Percentiles rank a stretch among this genome's conserved stretches.
Conservation (phyloP, 208 protist species). For the Acanthamoeba castellanii region DNA sequence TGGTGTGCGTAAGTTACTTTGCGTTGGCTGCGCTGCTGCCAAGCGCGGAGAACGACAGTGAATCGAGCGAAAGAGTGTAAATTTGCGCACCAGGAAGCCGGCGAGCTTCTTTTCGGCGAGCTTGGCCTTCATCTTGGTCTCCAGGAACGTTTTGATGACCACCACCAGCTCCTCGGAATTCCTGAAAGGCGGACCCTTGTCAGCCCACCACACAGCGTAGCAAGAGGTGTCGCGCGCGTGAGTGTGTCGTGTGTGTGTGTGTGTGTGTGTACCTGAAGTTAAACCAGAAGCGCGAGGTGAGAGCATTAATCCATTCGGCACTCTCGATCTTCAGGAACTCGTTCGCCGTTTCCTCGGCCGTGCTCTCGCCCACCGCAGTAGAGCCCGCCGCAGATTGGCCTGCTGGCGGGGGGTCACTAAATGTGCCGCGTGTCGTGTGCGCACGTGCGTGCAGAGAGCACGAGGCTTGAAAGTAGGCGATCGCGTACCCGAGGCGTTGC, state of each 20-base stretch:
- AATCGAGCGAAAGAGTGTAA: too few species aligned
- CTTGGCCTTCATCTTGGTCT: conserved; percentile 39
- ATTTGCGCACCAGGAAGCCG: conserved; percentile 6
- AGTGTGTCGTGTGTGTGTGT: too few species aligned
- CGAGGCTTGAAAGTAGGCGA: too few species aligned
- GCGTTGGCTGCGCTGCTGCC: too few species aligned
- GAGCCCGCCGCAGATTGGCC: too few species aligned
- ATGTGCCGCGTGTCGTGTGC: too few species aligned
- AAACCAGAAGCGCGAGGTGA: conserved; percentile 12
- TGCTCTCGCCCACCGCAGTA: neutral
- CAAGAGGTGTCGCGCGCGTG: too few species aligned
- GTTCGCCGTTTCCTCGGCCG: neutral
- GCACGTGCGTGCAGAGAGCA: too few species aligned
- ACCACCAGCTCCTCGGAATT: conserved; percentile 5
- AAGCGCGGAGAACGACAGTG: too few species aligned
- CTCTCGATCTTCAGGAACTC: conserved; percentile 14
- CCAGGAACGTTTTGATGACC: neutral
- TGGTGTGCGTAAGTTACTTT: too few species aligned
- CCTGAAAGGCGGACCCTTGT: neutral
- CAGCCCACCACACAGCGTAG: too few species aligned
- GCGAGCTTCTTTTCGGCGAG: conserved; percentile 26
- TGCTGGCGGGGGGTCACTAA: too few species aligned
- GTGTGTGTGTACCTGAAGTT: conserved; percentile 22
- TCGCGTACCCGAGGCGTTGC: neutral
- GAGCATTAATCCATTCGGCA: neutral